Conservation (phyloP, 805 yeast genomes). For the Cyberlindnera maclurae region DNA sequence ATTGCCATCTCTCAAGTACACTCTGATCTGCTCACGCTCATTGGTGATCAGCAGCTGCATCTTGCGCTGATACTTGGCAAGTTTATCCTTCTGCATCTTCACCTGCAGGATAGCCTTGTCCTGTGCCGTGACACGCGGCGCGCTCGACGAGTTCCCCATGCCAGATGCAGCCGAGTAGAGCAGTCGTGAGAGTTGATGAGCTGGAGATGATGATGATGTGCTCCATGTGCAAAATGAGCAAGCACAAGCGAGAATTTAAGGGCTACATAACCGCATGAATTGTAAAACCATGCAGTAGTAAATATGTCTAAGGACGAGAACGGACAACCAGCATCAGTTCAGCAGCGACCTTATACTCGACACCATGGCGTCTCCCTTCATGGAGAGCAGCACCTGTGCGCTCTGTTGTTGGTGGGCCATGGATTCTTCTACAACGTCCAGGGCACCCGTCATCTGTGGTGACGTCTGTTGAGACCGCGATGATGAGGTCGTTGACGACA, state of each 20-base stretch:
- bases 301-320: too few relatives aligned
- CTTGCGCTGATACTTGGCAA: conserved; percentile 56
- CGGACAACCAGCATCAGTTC: conserved; percentile 7
- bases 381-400: conserved; percentile 14
- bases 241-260: too few relatives aligned
- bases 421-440: conserved; percentile 6
- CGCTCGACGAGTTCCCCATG: conserved; percentile 21
- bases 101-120: conserved; percentile 83
- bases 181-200: too few relatives aligned
- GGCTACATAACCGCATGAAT: too few relatives aligned
- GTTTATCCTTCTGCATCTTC: conserved; percentile 81
- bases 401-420: conserved; percentile 5
- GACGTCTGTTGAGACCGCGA: not conserved
- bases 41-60: conserved; percentile 48
- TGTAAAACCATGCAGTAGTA: too few relatives aligned
- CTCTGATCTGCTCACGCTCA: conserved; percentile 40
- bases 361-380: conserved; percentile 17
- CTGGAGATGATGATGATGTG: too few relatives aligned
- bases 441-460: conserved; percentile 1
- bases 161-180: too few relatives aligned
- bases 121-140: conserved; percentile 60
- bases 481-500: not conserved
- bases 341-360: conserved; percentile 20
- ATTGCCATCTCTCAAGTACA: conserved; percentile 21
- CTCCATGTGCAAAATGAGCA: too few relatives aligned